Conservation (phyloP, 2,329 filamentous ascomycete species). For the Aquanectria penicillioides region DNA sequence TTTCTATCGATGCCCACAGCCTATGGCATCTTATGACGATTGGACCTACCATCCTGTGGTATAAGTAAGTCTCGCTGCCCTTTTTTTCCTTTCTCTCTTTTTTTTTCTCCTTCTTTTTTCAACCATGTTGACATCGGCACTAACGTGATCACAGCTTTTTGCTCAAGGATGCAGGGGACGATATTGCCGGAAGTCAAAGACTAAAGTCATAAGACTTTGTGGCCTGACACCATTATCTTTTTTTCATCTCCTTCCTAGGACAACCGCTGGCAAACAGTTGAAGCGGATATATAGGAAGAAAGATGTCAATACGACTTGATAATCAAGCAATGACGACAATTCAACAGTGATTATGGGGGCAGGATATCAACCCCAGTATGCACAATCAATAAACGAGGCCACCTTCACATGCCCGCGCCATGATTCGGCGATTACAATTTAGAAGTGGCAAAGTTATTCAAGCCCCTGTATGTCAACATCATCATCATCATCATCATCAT, state of each 20-base stretch:
- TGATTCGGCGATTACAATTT: too few relatives aligned
- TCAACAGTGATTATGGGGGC: too few relatives aligned
- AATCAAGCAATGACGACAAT: neutral
- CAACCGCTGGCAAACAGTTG: neutral
- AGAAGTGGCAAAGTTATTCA: neutral
- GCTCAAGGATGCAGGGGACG: conserved; percentile 84
- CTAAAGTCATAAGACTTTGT: conserved; percentile 66
- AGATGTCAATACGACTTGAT: conserved; percentile 7
- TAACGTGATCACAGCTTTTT: conserved; percentile 73
- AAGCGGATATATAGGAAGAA: neutral
- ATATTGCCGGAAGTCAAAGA: conserved; percentile 74
- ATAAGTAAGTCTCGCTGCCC: conserved; percentile 83
- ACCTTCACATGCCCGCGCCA: too few relatives aligned
- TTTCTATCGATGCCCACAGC: conserved; percentile 90
- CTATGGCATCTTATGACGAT: conserved; percentile 97
- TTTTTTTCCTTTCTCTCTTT: too few relatives aligned
- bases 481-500: too few relatives aligned
- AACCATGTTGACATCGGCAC: neutral
- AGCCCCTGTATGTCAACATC: too few relatives aligned
- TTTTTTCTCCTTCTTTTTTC: too few relatives aligned
- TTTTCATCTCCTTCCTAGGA: neutral
- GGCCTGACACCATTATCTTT: neutral
- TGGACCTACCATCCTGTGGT: conserved; percentile 87
- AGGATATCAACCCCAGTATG: too few relatives aligned
- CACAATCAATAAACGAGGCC: too few relatives aligned